phyloP scores from a whole-genome alignment of 352 stramenopile genomes.

The Phytophthora uliginosa region DNA sequence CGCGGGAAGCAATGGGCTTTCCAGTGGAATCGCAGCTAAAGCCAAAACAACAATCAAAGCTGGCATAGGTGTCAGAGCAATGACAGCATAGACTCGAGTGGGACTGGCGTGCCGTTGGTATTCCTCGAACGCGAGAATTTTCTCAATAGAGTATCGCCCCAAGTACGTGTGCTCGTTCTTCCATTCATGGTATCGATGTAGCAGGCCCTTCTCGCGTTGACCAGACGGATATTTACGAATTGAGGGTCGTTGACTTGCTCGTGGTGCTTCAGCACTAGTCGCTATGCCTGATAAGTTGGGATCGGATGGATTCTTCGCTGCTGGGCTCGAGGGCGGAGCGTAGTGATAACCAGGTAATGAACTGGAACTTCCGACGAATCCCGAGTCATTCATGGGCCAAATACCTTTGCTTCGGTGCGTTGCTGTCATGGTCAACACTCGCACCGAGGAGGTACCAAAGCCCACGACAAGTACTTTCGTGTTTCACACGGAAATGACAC shows the following conservation, averaged over 20 bases:
- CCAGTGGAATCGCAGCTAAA: constrained; percentile 14
- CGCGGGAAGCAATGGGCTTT: constrained; percentile 2
- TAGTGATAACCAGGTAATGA: not conserved
- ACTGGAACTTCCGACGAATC: not conserved
- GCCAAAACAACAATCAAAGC: constrained; percentile 5
- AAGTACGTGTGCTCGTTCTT: constrained; percentile 41
- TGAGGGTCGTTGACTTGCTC: not conserved
- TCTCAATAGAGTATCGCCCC: constrained; percentile 34
- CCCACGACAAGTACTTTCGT: not conserved
- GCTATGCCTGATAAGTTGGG: not conserved
- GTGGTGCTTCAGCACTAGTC: not conserved
- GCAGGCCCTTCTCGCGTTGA: not conserved
- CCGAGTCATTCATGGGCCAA: not conserved
- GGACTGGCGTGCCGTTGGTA: constrained; percentile 19
- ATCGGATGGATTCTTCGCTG: not conserved
- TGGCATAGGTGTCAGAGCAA: constrained; percentile 16
- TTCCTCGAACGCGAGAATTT: constrained; percentile 26
- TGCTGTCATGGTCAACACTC: not conserved
- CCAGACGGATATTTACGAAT: constrained; percentile 1
- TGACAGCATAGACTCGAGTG: constrained; percentile 6
- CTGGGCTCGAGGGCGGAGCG: not conserved
- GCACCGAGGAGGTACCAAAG: not conserved
- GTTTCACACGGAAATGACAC: not conserved
- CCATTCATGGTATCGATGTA: constrained; percentile 28
- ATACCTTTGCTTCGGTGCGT: not conserved